phyloP scores from a whole-genome alignment of 371 early-diverging fungal genomes.

The Mucor circinelloides region DNA sequence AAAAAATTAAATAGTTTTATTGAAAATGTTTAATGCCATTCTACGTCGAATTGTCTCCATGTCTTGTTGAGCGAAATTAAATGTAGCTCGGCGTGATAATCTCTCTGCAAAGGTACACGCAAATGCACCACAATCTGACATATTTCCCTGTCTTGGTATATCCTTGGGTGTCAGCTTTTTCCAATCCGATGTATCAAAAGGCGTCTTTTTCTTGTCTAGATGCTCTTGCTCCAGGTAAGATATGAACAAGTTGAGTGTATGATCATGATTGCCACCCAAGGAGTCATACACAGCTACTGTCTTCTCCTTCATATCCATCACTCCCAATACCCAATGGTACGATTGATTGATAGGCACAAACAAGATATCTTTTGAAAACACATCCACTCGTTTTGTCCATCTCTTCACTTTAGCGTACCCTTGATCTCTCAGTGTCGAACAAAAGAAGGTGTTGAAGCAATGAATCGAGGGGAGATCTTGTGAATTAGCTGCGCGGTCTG shows the following conservation, averaged over 20 bases:
- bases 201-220: constrained; percentile 68
- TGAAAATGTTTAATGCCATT: constrained; percentile 76
- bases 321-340: constrained; percentile 89
- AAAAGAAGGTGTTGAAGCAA: constrained; percentile 91
- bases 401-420: constrained; percentile 80
- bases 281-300: constrained; percentile 87
- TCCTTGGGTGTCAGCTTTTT: constrained; percentile 63
- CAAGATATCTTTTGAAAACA: constrained; percentile 80
- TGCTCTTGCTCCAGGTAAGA: constrained; percentile 74
- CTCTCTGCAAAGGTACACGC: constrained; percentile 89
- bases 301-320: constrained; percentile 75
- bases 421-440: constrained; percentile 63
- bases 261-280: constrained; percentile 64
- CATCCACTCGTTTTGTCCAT: constrained; percentile 85
- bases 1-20: constrained; percentile 21
- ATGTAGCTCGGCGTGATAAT: constrained; percentile 53
- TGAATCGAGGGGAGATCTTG: constrained; percentile 63
- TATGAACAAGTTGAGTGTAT: constrained; percentile 58
- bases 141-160: constrained; percentile 88
- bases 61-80: constrained; percentile 76
- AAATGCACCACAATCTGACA: constrained; percentile 98
- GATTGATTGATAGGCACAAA: constrained; percentile 89
- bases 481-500: constrained; percentile 58
- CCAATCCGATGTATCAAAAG: constrained; percentile 75
- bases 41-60: constrained; percentile 74